These are phyloP conservation scores for Suillus occidentalis DNA, from an alignment of 768 basidiomycete genomes.

Conservation along the genomic window DNA sequence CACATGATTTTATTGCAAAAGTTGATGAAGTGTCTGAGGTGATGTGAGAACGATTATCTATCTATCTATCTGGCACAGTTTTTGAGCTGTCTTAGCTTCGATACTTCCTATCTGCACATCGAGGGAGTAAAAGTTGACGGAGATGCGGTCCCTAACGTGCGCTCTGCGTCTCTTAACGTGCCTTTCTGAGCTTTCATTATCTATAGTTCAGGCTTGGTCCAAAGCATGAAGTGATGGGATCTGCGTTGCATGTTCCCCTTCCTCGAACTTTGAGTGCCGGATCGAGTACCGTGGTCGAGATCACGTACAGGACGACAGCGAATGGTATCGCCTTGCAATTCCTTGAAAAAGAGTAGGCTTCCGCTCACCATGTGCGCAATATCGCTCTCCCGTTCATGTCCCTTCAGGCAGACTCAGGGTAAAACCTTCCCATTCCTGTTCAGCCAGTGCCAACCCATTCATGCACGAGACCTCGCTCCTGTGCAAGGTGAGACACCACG, in stretches of 20 bases:
- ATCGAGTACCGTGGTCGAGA: slow-evolving; percentile 31
- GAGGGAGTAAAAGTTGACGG: slow-evolving; percentile 38
- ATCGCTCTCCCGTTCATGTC: neutral
- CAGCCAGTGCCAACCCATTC: slow-evolving; percentile 61
- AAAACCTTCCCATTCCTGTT: slow-evolving; percentile 56
- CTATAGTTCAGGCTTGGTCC: slow-evolving; percentile 29
- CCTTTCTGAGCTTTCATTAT: neutral
- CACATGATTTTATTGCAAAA: slow-evolving; percentile 41
- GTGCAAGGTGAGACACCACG: slow-evolving; percentile 38
- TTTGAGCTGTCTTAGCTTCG: slow-evolving; percentile 40
- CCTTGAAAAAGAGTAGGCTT: slow-evolving; percentile 44
- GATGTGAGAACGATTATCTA: slow-evolving; percentile 33
- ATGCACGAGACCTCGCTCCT: slow-evolving; percentile 52
- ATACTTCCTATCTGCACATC: slow-evolving; percentile 51
- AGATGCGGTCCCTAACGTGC: slow-evolving; percentile 29
- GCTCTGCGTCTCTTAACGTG: neutral
- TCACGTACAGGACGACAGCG: slow-evolving; percentile 46
- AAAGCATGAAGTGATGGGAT: slow-evolving; percentile 40
- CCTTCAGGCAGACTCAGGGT: slow-evolving; percentile 49
- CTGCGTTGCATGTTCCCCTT: slow-evolving; percentile 39
- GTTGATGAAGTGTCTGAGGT: slow-evolving; percentile 40
- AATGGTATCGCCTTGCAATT: slow-evolving; percentile 52
- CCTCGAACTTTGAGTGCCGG: slow-evolving; percentile 19
- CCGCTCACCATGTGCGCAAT: neutral
- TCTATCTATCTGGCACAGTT: neutral